Base-by-base conservation (phyloP, 441 rosid genomes). In the Euphorbia corollata region DNA sequence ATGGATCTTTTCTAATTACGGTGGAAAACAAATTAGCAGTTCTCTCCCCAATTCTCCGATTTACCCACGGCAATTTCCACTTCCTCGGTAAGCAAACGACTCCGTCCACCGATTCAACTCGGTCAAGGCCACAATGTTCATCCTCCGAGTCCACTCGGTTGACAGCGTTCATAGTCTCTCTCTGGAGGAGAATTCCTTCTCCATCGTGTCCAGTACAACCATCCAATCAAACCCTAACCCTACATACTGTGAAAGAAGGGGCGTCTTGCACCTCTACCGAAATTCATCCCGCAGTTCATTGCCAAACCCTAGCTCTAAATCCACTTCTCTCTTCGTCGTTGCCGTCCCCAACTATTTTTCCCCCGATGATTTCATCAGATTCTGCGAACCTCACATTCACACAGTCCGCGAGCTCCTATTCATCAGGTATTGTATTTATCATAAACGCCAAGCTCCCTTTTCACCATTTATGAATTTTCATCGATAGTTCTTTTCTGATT, bases 311-410 rank as follows among this genome's bases (percentile, higher is more conserved):
- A 83, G 61, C 83, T 82, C 91, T 57, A 84, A 80, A 58, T 87
- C 95, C 63, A 80, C 83, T 63, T 75, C 79, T 67, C 90, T 89
- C 71, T 89, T 91, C 77, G 90, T 91, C 54, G 95, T 87, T 41
- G 96, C 93, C 57, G 88, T 87, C 75, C 97, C 96, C n/a, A 89
- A 86, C 77, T 91, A 93, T 78, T 73, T 91, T 55, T 87, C 96
- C 38, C 61, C 79, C 50, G 80, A 81, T 45, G 99, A 87, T 61
- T 89, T 91, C 63, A 79, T 93, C 79, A 85, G 88, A 5, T 89
- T 91, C 64, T 83, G 75, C 51, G 95, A 80, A 2, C 61, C 84
- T 13, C 84, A 78, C 65, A 69, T 85, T 70, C 79, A 81, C 16
- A 65, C 69, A 59, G 78, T 83, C 76, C 72, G 78, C 13, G 76